Evolutionary conservation across 106 monocot species (phyloP), one percentile per base, ranked within the genome.

Genomic region (Acanthochlamys bracteata): DNA sequence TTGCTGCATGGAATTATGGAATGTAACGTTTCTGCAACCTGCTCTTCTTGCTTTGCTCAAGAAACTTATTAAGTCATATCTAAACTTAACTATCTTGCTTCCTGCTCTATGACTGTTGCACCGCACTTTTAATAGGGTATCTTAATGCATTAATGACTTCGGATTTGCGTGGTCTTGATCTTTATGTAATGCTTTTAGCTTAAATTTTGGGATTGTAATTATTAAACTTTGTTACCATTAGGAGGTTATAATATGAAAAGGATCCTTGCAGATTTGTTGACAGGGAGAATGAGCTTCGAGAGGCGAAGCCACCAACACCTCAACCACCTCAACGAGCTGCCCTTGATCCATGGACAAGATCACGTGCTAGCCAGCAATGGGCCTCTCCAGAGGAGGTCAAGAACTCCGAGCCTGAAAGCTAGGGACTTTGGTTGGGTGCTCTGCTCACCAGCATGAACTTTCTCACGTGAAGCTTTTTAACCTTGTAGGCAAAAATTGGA

Each of bases 251-350:
- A 22, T 57, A 46, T 12, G 49, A 17, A 10, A 64, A 25, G 20
- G 4, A 23, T 60, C 20, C 65, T 39, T 55, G 21, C 82, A 95
- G 95, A 64, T 96, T 96, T 66, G 82, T 96, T 26, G 96, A 96
- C 61, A 77, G 96, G 60, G 91, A 96, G 63, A 96, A 96, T 21
- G 96, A 96, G 61, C 88, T 96, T 11, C 73, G 91, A 69, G 96
- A 96, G 60, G 88, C 91, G 10, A 96, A 88, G 66, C 83, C 90
- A 2, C 66, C 91, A 10, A 75, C 63, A 15, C 84, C 88, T 0
- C 86, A 75, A 39, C 88, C 96, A 24, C 84, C 82, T 63, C 73
- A 84, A 51, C 72, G 84, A 69, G 10, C 62, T 9, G 78, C 96
- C 47, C 62, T 85, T 42, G 90, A 96, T 77, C 96, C 96, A 25